These are phyloP conservation scores for Fusarium nygamai DNA, from an alignment of 2,329 filamentous ascomycete species.

Conservation along the genomic window DNA sequence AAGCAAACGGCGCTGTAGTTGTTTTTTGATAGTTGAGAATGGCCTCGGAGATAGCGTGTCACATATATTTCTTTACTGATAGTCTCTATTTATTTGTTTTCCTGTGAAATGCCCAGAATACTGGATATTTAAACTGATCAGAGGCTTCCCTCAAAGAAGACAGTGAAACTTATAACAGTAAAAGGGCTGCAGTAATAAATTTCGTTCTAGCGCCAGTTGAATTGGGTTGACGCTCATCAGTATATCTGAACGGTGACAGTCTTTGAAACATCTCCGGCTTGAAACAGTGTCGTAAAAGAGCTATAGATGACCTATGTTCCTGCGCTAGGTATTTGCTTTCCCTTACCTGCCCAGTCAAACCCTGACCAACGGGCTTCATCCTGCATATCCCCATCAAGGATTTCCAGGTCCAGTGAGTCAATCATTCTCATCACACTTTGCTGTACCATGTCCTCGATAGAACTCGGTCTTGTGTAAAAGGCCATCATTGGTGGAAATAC, in stretches of 20 bases:
- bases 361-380: background rate
- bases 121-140: accelerated
- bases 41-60: accelerated
- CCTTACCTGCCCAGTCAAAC: background rate
- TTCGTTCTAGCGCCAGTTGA: background rate
- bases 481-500: background rate
- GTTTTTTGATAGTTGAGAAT: accelerated
- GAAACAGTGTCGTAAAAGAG: too few relatives aligned
- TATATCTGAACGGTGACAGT: accelerated
- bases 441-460: background rate
- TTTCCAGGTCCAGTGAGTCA: background rate
- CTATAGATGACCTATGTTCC: too few relatives aligned
- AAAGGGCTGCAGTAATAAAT: background rate
- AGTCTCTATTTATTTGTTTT: accelerated
- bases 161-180: background rate
- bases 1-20: background rate
- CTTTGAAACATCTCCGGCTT: background rate
- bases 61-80: accelerated
- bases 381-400: background rate
- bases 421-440: background rate
- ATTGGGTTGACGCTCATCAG: background rate
- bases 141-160: accelerated
- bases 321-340: background rate
- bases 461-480: background rate
- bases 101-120: accelerated